A percentile compares a stretch with the other conserved stretches of the same genome.
phyloP scores from a whole-genome alignment of 352 stramenopile genomes.

The Phytophthora nicotianae region DNA sequence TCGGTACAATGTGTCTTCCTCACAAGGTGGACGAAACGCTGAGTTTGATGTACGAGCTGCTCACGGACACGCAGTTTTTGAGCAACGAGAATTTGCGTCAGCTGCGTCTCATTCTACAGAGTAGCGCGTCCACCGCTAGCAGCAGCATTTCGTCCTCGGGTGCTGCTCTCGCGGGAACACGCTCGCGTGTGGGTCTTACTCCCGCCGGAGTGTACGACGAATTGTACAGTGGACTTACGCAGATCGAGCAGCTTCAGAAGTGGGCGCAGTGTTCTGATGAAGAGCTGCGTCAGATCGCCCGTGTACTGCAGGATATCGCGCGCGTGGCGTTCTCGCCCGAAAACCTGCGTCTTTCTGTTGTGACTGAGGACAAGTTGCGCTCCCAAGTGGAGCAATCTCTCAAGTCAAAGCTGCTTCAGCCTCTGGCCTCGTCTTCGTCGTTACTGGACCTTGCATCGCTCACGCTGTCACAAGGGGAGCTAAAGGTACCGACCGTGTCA shows the following conservation, averaged over 20 bases:
- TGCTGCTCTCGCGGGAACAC: conserved; percentile 59
- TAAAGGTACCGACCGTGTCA: conserved; percentile 33
- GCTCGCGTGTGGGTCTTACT: conserved; percentile 65
- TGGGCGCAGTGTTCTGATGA: conserved; percentile 74
- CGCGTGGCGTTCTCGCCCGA: conserved; percentile 56
- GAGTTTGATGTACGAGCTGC: conserved; percentile 56
- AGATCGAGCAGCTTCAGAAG: conserved; percentile 77
- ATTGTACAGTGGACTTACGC: conserved; percentile 71
- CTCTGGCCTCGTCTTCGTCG: conserved; percentile 33
- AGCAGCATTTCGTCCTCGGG: conserved; percentile 76
- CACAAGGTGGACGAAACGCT: conserved; percentile 77
- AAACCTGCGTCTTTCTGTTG: conserved; percentile 69
- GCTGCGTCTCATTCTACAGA: conserved; percentile 77
- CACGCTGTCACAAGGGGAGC: conserved; percentile 19
- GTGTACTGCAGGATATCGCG: conserved; percentile 64
- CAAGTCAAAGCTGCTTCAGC: conserved; percentile 50
- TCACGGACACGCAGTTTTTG: conserved; percentile 80
- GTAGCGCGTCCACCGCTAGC: conserved; percentile 67
- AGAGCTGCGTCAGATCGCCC: conserved; percentile 60
- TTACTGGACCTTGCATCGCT: conserved; percentile 23
- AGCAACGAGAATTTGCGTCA: conserved; percentile 73
- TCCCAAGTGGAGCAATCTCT: conserved; percentile 54
- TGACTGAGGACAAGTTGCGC: conserved; percentile 77
- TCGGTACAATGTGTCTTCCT: conserved; percentile 73
- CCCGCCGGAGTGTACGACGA: conserved; percentile 62